A percentile compares a stretch with the other conserved stretches of the same genome.
These are phyloP conservation scores for Paralagenidium karlingii DNA, from an alignment of 352 stramenopile species.

Conservation along the genomic window DNA sequence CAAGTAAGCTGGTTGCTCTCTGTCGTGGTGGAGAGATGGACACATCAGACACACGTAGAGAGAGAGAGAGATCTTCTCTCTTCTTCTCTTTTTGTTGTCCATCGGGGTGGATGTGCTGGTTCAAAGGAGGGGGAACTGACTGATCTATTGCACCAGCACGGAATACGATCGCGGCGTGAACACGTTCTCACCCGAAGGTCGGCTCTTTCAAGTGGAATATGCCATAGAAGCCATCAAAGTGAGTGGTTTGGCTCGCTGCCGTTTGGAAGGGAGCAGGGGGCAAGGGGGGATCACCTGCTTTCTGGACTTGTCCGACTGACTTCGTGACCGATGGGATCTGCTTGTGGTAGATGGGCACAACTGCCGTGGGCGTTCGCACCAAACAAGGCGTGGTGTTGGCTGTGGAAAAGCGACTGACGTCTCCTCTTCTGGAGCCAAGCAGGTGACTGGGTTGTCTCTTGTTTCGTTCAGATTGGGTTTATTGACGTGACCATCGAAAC, in stretches of 20 bases:
- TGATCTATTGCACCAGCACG: too few species aligned
- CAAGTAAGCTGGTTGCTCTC: too few species aligned
- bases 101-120: too few species aligned
- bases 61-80: too few species aligned
- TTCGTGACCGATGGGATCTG: neutral
- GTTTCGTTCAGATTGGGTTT: neutral
- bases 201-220: slow-evolving; percentile 99
- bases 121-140: too few species aligned
- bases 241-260: neutral
- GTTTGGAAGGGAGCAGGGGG: too few species aligned
- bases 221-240: slow-evolving; percentile 97
- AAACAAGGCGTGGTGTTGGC: slow-evolving; percentile 96
- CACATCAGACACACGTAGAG: too few species aligned
- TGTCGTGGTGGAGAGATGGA: too few species aligned
- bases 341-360: slow-evolving; percentile 89
- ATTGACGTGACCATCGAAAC: neutral
- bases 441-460: slow-evolving; percentile 27
- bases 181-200: slow-evolving; percentile 98
- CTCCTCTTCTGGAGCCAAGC: slow-evolving; percentile 89
- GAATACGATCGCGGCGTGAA: slow-evolving; percentile 99
- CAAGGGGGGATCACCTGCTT: neutral
- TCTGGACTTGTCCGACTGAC: neutral
- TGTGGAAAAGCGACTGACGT: slow-evolving; percentile 98
- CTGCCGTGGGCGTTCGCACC: slow-evolving; percentile 95
- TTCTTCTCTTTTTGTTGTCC: too few species aligned